phyloP scores from a whole-genome alignment of 1,139 yeast genomes.

The Citeromyces hawaiiensis region DNA sequence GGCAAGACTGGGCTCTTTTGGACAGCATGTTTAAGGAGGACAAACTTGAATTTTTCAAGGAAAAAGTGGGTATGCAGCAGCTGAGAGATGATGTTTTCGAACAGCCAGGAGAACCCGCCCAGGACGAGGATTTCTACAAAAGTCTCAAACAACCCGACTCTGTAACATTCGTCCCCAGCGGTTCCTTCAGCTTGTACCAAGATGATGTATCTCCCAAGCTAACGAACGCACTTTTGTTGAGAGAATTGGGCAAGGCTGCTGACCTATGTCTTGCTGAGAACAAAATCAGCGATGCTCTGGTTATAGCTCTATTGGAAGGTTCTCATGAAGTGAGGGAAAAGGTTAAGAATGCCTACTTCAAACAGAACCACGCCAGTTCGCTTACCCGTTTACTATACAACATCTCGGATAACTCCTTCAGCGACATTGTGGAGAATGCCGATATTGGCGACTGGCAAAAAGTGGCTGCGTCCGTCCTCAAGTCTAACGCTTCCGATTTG shows the following conservation, averaged over 20 bases:
- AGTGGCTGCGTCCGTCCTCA: conserved; percentile 56
- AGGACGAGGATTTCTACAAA: conserved; percentile 32
- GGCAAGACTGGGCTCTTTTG: not conserved
- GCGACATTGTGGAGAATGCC: conserved; percentile 69
- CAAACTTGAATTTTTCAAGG: conserved; percentile 7
- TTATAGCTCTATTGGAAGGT: conserved; percentile 61
- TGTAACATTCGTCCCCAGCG: conserved; percentile 25
- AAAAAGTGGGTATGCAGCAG: conserved; percentile 7
- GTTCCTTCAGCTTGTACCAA: conserved; percentile 25
- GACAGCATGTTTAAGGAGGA: conserved; percentile 7
- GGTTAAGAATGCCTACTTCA: conserved; percentile 62
- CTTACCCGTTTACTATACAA: conserved; percentile 67
- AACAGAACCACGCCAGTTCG: conserved; percentile 35
- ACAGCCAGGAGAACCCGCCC: conserved; percentile 18
- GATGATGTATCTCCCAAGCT: conserved; percentile 19
- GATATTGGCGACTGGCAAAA: conserved; percentile 76
- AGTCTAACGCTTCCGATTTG: conserved; percentile 33
- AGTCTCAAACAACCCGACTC: conserved; percentile 18
- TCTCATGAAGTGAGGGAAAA: conserved; percentile 46
- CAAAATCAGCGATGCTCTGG: conserved; percentile 64
- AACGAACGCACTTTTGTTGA: conserved; percentile 43
- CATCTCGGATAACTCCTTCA: conserved; percentile 42
- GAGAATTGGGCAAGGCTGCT: conserved; percentile 59
- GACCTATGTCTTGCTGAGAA: conserved; percentile 50
- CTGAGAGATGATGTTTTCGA: conserved; percentile 12